Conservation (phyloP, 805 yeast species). For the Candida cerambycidarum region DNA sequence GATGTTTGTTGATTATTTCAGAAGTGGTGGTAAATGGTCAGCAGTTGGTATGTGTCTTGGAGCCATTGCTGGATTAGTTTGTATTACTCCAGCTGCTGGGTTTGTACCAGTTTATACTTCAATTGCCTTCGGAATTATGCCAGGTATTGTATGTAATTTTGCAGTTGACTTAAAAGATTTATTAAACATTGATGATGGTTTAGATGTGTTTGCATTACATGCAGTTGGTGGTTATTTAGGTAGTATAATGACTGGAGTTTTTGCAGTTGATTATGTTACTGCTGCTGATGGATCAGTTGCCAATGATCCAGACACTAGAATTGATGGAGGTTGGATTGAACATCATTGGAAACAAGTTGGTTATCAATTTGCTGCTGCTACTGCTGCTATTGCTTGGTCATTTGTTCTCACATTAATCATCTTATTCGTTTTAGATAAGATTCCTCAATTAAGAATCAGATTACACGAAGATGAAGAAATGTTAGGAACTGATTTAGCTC, state of each 20-base stretch:
- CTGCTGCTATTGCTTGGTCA: conserved; percentile 73
- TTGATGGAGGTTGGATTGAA: conserved; percentile 86
- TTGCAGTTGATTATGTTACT: conserved; percentile 88
- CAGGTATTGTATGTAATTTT: conserved; percentile 76
- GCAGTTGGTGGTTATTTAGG: conserved; percentile 93
- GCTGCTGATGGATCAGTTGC: conserved; percentile 69
- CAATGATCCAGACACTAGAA: conserved; percentile 28
- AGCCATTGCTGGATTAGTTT: conserved; percentile 89
- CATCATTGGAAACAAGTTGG: conserved; percentile 82
- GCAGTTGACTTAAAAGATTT: conserved; percentile 78
- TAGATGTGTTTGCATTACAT: conserved; percentile 91
- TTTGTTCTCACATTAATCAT: conserved; percentile 70
- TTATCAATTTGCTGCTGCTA: conserved; percentile 79
- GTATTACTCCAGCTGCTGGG: conserved; percentile 97
- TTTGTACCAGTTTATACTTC: conserved; percentile 91
- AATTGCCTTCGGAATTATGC: conserved; percentile 76
- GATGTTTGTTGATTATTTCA: conserved; percentile 86
- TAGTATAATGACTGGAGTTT: conserved; percentile 81
- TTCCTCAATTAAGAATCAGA: conserved; percentile 79
- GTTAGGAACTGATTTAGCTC: conserved; percentile 82
- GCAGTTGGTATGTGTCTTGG: conserved; percentile 95
- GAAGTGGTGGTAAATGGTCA: conserved; percentile 89
- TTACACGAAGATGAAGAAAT: conserved; percentile 84
- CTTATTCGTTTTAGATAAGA: conserved; percentile 62
- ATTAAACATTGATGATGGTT: conserved; percentile 85